Evolutionary conservation across 1,284 basidiomycete species (phyloP).

Genomic region (Puccinia hordei): DNA sequence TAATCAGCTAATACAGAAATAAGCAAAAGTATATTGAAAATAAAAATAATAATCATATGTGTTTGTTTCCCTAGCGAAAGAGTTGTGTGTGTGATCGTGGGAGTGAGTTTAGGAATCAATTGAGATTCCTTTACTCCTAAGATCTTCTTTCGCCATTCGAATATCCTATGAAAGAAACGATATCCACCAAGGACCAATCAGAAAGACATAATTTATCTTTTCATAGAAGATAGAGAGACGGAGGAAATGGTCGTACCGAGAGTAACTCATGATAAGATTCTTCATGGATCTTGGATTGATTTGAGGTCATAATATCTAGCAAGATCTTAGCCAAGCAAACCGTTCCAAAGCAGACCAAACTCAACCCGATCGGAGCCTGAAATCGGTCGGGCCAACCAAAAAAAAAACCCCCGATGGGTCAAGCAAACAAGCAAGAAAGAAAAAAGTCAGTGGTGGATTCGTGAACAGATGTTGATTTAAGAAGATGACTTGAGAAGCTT

Average conservation of each 20-base stretch:
- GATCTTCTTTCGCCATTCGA: slow-evolving; percentile 4
- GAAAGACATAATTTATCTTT: no score
- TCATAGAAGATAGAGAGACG: neutral
- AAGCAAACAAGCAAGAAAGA: no score
- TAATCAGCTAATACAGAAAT: no score
- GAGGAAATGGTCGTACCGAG: neutral
- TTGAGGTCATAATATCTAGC: neutral
- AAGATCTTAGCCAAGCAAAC: neutral
- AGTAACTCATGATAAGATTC: neutral
- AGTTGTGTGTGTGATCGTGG: no score
- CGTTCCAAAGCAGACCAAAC: neutral
- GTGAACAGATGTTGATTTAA: no score
- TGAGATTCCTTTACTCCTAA: slow-evolving; percentile 1
- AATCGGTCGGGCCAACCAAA: neutral
- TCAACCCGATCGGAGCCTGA: neutral
- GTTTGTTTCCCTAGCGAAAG: no score
- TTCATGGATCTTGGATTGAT: neutral
- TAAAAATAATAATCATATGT: no score
- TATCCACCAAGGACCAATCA: no score
- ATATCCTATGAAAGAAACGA: neutral
- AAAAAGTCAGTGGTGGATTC: no score
- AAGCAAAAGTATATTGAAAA: no score
- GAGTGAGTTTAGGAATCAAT: no score
- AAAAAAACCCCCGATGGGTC: no score
- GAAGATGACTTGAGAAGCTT: neutral